Conservation (phyloP, 2,329 filamentous ascomycete genomes). For the Xylariaceae sp. region DNA sequence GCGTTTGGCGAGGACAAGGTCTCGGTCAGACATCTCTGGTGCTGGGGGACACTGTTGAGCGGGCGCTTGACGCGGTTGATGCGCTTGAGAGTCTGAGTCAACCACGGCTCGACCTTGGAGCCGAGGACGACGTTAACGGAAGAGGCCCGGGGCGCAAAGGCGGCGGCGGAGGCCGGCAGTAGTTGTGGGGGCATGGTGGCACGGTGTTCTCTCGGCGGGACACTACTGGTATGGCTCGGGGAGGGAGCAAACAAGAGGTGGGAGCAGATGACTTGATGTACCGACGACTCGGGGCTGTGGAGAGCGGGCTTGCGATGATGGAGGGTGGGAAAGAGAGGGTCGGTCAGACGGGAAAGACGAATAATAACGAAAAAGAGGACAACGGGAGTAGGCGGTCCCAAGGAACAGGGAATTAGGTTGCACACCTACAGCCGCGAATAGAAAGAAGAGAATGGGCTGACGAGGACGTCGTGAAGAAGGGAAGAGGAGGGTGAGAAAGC, state of each 20-base stretch:
- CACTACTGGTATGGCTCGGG: too few relatives aligned
- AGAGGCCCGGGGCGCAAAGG: constrained; percentile 84
- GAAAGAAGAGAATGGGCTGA: constrained; percentile 50
- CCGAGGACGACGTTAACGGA: constrained; percentile 92
- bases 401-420: constrained; percentile 48
- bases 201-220: constrained; percentile 4
- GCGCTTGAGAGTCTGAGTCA: constrained; percentile 92
- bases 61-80: constrained; percentile 96
- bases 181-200: constrained; percentile 81
- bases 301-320: too few relatives aligned
- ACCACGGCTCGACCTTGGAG: constrained; percentile 89
- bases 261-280: too few relatives aligned
- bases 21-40: constrained; percentile 91
- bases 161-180: constrained; percentile 88
- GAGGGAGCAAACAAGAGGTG: too few relatives aligned
- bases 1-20: constrained; percentile 82
- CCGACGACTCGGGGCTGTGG: too few relatives aligned
- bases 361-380: constrained; percentile 36
- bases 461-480: constrained; percentile 49
- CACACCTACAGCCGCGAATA: constrained; percentile 53
- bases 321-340: constrained; percentile 7
- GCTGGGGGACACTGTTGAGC: constrained; percentile 92
- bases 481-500: constrained; percentile 39
- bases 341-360: constrained; percentile 23
- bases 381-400: constrained; percentile 48